phyloP scores from a whole-genome alignment of 2,329 filamentous ascomycete species.

The Colletotrichum liriopes region DNA sequence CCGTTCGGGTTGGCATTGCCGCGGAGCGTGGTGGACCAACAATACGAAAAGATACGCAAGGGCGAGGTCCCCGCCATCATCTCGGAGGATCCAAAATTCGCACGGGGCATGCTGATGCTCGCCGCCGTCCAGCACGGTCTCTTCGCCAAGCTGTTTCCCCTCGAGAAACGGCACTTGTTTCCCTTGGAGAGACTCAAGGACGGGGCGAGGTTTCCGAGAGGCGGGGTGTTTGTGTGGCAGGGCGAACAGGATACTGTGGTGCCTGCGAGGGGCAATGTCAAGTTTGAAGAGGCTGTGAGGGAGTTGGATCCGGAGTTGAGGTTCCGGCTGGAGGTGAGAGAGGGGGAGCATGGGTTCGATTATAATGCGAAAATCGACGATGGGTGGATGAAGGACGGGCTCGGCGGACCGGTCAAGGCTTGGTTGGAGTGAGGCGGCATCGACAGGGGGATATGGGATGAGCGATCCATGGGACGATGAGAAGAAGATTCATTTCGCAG shows the following conservation, averaged over 20 bases:
- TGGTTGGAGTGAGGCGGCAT: conserved; percentile 13
- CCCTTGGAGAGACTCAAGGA: conserved; percentile 19
- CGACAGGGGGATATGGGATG: not conserved
- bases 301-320: conserved; percentile 13
- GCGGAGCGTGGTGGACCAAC: conserved; percentile 17
- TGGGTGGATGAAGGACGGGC: conserved; percentile 18
- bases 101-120: conserved; percentile 17
- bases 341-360: conserved; percentile 34
- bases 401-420: not conserved
- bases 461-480: too few species aligned
- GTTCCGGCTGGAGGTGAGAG: conserved; percentile 2
- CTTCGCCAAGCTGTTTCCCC: not conserved
- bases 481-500: too few species aligned
- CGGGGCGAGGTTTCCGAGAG: conserved; percentile 17
- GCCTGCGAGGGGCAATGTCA: conserved; percentile 6
- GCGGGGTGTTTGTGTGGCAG: conserved; percentile 34
- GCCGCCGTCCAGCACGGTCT: conserved; percentile 6
- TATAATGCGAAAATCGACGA: conserved; percentile 18
- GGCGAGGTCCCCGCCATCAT: not conserved
- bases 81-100: conserved; percentile 12
- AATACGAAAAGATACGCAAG: conserved; percentile 19
- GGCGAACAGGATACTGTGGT: conserved; percentile 20
- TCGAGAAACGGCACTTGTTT: conserved; percentile 3
- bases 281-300: conserved; percentile 5
- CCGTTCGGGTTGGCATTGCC: conserved; percentile 11